phyloP scores from a whole-genome alignment of 768 basidiomycete species.

The Kondoa malvinella region DNA sequence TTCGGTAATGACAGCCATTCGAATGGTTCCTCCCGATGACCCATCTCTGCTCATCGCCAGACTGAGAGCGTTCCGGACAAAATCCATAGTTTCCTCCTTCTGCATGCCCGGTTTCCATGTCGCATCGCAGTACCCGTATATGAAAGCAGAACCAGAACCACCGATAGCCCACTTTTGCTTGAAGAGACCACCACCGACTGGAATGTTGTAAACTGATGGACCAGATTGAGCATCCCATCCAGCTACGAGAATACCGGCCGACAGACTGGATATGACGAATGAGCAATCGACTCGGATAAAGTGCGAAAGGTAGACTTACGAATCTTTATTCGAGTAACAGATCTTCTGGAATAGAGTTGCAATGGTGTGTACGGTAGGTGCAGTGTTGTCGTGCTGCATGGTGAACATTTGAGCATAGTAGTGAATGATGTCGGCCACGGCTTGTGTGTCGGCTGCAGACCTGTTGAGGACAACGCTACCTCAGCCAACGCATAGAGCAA shows the following conservation, averaged over 20 bases:
- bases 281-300: neutral
- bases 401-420: conserved; percentile 37
- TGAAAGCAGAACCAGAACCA: conserved; percentile 80
- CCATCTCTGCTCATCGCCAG: conserved; percentile 97
- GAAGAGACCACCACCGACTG: conserved; percentile 90
- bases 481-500: no score
- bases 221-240: conserved; percentile 90
- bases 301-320: neutral
- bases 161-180: conserved; percentile 98
- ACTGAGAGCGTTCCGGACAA: conserved; percentile 86
- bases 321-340: conserved; percentile 87
- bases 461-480: neutral
- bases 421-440: conserved; percentile 79
- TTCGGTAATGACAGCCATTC: conserved; percentile 92
- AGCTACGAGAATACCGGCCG: conserved; percentile 90
- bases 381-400: conserved; percentile 38
- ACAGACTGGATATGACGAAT: conserved; percentile 34
- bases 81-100: conserved; percentile 72
- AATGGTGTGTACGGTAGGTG: conserved; percentile 64
- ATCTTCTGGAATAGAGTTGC: conserved; percentile 68
- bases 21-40: conserved; percentile 89
- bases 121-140: conserved; percentile 99
- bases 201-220: conserved; percentile 89
- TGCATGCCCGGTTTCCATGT: conserved; percentile 87
- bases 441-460: conserved; percentile 81